These are phyloP conservation scores for Magnaporthales sp. DNA, from an alignment of 2,329 filamentous ascomycete genomes.

Conservation along the genomic window DNA sequence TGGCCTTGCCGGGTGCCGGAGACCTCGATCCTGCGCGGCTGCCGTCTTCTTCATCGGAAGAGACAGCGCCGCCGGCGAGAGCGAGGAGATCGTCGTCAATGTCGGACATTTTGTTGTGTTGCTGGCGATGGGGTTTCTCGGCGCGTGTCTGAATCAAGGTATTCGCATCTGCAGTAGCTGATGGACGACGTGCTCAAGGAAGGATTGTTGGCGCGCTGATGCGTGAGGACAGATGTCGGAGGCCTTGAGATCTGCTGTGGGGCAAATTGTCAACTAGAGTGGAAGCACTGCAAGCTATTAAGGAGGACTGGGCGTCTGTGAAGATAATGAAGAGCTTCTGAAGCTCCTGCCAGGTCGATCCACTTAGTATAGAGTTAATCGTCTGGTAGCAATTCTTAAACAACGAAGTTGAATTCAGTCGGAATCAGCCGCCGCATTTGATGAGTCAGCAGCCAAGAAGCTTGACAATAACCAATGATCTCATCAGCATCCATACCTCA, in stretches of 20 bases:
- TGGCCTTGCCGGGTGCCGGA: constrained; percentile 28
- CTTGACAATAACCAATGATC: neutral
- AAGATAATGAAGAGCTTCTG: neutral
- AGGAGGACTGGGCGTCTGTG: neutral
- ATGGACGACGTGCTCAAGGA: neutral
- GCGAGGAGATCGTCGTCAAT: constrained; percentile 91
- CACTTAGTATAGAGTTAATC: neutral
- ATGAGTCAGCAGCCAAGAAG: neutral
- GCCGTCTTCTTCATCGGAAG: constrained; percentile 50
- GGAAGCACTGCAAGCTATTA: neutral
- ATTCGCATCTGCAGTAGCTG: neutral
- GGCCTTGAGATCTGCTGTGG: neutral
- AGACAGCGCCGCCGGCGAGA: constrained; percentile 71
- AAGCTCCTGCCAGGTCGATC: neutral
- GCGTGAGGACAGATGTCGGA: neutral
- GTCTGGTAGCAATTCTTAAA: neutral
- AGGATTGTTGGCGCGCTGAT: neutral
- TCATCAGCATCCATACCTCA: neutral
- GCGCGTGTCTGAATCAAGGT: neutral
- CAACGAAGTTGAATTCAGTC: neutral
- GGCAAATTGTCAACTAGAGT: neutral
- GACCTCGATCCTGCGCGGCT: constrained; percentile 46
- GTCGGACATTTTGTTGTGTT: constrained; percentile 62
- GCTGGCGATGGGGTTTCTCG: neutral
- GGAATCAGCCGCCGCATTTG: neutral